phyloP scores from a whole-genome alignment of 2,329 filamentous ascomycete genomes.

The Talaromyces rugulosus region DNA sequence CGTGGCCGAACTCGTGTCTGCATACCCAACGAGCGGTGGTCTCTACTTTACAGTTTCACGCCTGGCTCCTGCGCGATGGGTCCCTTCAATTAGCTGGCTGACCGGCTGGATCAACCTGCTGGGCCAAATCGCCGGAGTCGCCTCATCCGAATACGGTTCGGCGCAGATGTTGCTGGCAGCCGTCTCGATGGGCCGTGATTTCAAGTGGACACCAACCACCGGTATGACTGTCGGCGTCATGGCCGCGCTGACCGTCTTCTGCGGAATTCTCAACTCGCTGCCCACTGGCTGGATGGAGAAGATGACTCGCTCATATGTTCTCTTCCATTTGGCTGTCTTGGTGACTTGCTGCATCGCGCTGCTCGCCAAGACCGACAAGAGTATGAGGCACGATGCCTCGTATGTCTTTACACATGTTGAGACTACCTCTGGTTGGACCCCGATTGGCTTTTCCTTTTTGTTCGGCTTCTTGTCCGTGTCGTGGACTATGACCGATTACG shows the following conservation, averaged over 20 bases:
- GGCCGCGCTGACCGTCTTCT: slow-evolving; percentile 50
- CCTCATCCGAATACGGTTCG: slow-evolving; percentile 55
- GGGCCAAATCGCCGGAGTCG: slow-evolving; percentile 52
- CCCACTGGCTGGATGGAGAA: slow-evolving; percentile 55
- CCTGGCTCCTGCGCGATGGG: slow-evolving; percentile 46
- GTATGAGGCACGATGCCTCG: slow-evolving; percentile 48
- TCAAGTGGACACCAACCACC: slow-evolving; percentile 44
- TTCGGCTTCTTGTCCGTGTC: slow-evolving; percentile 58
- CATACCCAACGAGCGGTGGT: slow-evolving; percentile 55
- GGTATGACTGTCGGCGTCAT: slow-evolving; percentile 51
- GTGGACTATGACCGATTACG: slow-evolving; percentile 59
- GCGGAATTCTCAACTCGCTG: slow-evolving; percentile 52
- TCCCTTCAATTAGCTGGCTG: slow-evolving; percentile 50
- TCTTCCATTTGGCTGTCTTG: slow-evolving; percentile 50
- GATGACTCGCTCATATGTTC: slow-evolving; percentile 55
- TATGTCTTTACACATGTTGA: slow-evolving; percentile 56
- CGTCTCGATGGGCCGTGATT: slow-evolving; percentile 20
- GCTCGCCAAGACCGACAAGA: slow-evolving; percentile 40
- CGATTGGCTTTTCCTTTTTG: slow-evolving; percentile 53
- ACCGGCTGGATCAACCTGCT: slow-evolving; percentile 50
- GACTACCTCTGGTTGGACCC: slow-evolving; percentile 51
- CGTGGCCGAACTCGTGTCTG: slow-evolving; percentile 55
- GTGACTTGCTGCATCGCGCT: slow-evolving; percentile 47
- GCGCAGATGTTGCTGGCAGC: slow-evolving; percentile 49
- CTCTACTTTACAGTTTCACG: slow-evolving; percentile 56